Evolutionary conservation across 805 yeast species (phyloP), one percentile per base, ranked within the genome.

Genomic region (Saccharomyces jurei): DNA sequence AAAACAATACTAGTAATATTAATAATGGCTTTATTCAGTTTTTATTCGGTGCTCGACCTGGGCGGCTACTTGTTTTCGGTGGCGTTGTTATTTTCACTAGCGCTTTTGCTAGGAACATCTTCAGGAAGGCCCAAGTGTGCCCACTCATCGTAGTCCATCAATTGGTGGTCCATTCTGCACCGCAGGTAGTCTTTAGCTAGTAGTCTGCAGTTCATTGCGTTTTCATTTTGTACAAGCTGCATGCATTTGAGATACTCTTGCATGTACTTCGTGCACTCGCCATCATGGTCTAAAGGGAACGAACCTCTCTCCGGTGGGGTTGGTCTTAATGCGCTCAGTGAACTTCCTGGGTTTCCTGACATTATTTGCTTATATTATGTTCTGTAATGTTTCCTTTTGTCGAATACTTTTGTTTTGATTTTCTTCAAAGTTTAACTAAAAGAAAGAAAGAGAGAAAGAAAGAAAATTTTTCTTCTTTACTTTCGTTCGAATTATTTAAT

Each of bases 251-350:
- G 73, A 67, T 92, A 92, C 49, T 80, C 80, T 48, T 77, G 67
- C 94, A 91, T 94, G 55, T 82, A 80, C 25, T 76, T 75, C 25
- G 83, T 81, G 66, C 98, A 92, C 59, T 94, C 98, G 6, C 79
- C 80, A 56, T 81, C 84, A 65, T 92, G 99, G 65, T 92, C 99
- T 48, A 92, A 74, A 0, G 98, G 99, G 70, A 92, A 92, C 0
- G 98, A 89, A 0, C 99, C 99, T 60, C 97, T 75, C 60, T 92
- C 96, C 2, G 99, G 99, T 25, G 99, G 96, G 0, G 92, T 86
- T 9, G 97, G 96, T 13, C 82, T 76, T 76, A 86, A 78, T 46
- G 77, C 72, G 46, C 71, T 67, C 50, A 77, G 61, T 14, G 78
- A 66, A 55, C 76, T 76, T 32, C 83, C 82, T 46, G 77, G 78